Conservation (phyloP, 768 basidiomycete species). For the Tylopilus balloui region DNA sequence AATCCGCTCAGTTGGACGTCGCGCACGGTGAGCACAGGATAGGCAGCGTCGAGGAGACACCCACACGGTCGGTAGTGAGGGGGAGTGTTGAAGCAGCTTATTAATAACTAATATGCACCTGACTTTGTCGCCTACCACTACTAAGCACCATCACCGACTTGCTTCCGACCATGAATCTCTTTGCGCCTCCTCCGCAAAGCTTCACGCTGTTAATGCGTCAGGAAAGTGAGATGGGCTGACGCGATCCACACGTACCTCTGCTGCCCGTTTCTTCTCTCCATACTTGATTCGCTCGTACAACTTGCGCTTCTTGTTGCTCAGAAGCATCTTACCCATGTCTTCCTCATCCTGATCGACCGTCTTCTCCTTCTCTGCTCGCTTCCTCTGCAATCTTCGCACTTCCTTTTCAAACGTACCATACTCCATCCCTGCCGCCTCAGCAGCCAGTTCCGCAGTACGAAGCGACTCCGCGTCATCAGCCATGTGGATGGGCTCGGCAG, state of each 20-base stretch:
- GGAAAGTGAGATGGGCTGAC: neutral
- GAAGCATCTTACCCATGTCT: slow-evolving; percentile 96
- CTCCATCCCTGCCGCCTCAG: slow-evolving; percentile 84
- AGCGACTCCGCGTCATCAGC: slow-evolving; percentile 61
- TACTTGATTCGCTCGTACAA: slow-evolving; percentile 93
- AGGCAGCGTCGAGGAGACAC: neutral
- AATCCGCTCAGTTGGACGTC: neutral
- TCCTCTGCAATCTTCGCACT: slow-evolving; percentile 56
- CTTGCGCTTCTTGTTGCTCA: slow-evolving; percentile 93
- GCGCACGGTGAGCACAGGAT: slow-evolving; percentile 2
- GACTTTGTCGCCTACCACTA: neutral
- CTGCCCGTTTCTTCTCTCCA: slow-evolving; percentile 67
- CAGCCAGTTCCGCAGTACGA: slow-evolving; percentile 85
- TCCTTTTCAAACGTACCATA: slow-evolving; percentile 75
- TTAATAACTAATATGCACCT: too few relatives aligned
- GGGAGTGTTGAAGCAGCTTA: slow-evolving; percentile 7
- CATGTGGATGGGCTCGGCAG: slow-evolving; percentile 28
- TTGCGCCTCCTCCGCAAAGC: slow-evolving; percentile 57
- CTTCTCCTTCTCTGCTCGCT: slow-evolving; percentile 31
- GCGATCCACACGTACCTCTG: slow-evolving; percentile 58
- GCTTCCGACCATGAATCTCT: slow-evolving; percentile 42
- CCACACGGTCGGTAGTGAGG: slow-evolving; percentile 4
- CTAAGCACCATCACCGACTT: neutral
- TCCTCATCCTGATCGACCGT: slow-evolving; percentile 47
- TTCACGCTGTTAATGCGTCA: slow-evolving; percentile 44